Evolutionary conservation across 306 rosid species (phyloP).

Genomic region (Potentilla sterilis): DNA sequence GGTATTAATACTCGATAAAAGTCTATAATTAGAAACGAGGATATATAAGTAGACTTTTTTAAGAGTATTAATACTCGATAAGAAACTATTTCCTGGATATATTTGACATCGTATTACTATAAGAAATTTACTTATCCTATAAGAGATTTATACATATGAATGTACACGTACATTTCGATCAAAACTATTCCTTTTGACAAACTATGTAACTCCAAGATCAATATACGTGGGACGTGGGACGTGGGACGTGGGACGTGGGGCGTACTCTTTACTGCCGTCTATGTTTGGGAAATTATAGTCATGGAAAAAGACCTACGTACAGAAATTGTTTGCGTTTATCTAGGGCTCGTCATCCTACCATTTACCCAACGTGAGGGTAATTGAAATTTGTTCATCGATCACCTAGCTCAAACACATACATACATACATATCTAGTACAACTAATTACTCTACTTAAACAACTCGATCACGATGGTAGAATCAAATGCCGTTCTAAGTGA

Average conservation of each 20-base stretch:
- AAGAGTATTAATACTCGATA: too few relatives aligned
- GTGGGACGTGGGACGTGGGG: background rate
- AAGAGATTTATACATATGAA: too few relatives aligned
- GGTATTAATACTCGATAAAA: too few relatives aligned
- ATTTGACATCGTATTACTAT: too few relatives aligned
- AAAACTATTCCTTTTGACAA: conserved; percentile 3
- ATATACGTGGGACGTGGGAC: background rate
- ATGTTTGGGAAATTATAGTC: background rate
- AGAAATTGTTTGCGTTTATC: background rate
- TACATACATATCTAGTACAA: background rate
- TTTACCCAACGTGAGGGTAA: background rate
- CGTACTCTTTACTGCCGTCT: background rate
- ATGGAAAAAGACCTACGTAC: background rate
- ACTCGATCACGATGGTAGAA: background rate
- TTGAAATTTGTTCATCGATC: background rate
- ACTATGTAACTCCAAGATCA: conserved; percentile 7
- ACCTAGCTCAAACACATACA: background rate
- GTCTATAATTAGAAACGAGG: too few relatives aligned
- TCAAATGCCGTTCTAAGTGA: background rate
- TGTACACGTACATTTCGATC: too few relatives aligned
- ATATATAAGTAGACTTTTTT: too few relatives aligned
- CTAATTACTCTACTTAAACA: background rate
- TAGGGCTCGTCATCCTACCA: background rate
- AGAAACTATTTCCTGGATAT: too few relatives aligned
- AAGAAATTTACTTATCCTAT: too few relatives aligned